phyloP scores from a whole-genome alignment of 331 rosid species.

The Rhamnella rubrinervis region DNA sequence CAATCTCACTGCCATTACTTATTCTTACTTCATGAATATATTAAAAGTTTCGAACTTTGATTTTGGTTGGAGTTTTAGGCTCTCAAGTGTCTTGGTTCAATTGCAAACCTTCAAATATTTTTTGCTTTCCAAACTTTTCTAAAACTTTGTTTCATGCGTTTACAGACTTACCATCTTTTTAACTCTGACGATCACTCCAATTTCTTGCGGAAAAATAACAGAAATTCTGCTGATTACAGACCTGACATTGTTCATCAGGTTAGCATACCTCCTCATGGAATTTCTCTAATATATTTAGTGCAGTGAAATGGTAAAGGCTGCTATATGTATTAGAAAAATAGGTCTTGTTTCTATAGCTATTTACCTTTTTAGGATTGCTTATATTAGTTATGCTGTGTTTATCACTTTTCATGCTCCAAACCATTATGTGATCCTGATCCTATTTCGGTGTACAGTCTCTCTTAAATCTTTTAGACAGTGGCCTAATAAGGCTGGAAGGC shows the following conservation, averaged over 20 bases:
- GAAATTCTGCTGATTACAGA: conserved; percentile 70
- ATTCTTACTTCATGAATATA: not conserved
- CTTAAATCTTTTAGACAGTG: conserved; percentile 75
- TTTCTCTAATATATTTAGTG: not conserved
- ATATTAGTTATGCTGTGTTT: not conserved
- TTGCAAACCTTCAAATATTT: not conserved
- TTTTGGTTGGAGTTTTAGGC: not conserved
- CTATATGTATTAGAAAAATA: not conserved
- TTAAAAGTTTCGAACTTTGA: not conserved
- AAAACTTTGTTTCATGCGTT: not conserved
- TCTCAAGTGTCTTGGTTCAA: too few species aligned
- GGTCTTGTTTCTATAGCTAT: not conserved
- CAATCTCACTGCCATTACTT: not conserved
- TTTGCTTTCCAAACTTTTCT: not conserved
- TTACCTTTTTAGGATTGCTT: not conserved
- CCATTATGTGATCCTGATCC: not conserved
- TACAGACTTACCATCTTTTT: conserved; percentile 70
- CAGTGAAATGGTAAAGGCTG: not conserved
- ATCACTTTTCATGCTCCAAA: not conserved
- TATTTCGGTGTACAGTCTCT: conserved; percentile 56
- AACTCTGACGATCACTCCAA: conserved; percentile 76
- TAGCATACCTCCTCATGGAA: not conserved
- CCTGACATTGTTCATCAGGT: conserved; percentile 80
- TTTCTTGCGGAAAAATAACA: conserved; percentile 60
- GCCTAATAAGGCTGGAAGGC: conserved; percentile 80